phyloP scores from a whole-genome alignment of 257 asterid genomes.

The Buddleja alternifolia region DNA sequence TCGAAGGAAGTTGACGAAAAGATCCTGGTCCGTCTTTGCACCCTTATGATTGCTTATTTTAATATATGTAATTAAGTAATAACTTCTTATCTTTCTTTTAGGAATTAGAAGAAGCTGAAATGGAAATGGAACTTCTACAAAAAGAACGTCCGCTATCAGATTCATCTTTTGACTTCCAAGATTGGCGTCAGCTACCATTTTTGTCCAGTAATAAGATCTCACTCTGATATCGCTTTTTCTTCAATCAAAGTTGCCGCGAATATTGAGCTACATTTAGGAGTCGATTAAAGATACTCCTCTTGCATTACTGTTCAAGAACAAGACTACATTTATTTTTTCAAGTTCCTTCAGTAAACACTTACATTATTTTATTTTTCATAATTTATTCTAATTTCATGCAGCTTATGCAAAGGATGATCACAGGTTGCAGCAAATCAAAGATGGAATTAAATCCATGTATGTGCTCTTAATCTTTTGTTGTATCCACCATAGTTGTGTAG shows the following conservation, averaged over 20 bases:
- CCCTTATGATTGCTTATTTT: constrained; percentile 22
- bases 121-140: constrained; percentile 88
- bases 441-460: constrained; percentile 78
- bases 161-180: constrained; percentile 56
- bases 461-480: constrained; percentile 34
- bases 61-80: constrained; percentile 26
- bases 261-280: constrained; percentile 22
- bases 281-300: neutral
- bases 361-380: neutral
- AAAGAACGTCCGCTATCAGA: constrained; percentile 53
- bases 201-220: constrained; percentile 53
- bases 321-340: neutral
- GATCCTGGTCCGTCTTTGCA: constrained; percentile 39
- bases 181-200: constrained; percentile 59
- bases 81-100: constrained; percentile 35
- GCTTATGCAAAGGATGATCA: constrained; percentile 58
- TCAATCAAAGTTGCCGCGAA: neutral
- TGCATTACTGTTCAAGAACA: constrained; percentile 5
- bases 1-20: constrained; percentile 54
- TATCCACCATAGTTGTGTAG: neutral
- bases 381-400: constrained; percentile 37
- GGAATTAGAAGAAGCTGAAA: constrained; percentile 97
- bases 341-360: constrained; percentile 7
- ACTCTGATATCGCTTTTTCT: constrained; percentile 21
- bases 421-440: constrained; percentile 80